phyloP scores from a whole-genome alignment of 768 basidiomycete genomes.

The Suillus cothurnatus region DNA sequence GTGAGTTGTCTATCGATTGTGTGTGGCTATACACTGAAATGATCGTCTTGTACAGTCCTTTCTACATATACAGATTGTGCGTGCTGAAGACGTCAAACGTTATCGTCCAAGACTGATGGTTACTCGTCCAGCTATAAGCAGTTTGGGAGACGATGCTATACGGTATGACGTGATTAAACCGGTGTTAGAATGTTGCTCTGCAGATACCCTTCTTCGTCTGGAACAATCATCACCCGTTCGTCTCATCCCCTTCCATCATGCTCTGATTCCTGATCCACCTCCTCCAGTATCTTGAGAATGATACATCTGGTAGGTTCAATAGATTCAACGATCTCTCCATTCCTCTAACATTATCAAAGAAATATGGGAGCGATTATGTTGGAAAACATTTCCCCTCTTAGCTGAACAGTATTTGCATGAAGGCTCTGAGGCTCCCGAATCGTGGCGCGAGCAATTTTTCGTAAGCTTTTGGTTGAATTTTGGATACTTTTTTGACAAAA shows the following conservation, averaged over 20 bases:
- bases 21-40: conserved; percentile 8
- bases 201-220: conserved; percentile 67
- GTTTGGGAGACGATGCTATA: conserved; percentile 56
- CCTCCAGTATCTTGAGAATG: conserved; percentile 51
- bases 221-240: conserved; percentile 74
- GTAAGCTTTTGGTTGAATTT: conserved; percentile 42
- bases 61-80: conserved; percentile 61
- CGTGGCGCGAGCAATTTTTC: conserved; percentile 72
- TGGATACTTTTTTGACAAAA: conserved; percentile 12
- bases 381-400: conserved; percentile 57
- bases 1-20: conserved; percentile 41
- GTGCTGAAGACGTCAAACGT: conserved; percentile 20
- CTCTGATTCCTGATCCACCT: conserved; percentile 17
- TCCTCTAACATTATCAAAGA: conserved; percentile 41
- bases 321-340: neutral
- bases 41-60: conserved; percentile 47
- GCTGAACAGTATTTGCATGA: conserved; percentile 47
- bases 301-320: conserved; percentile 52
- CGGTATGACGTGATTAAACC: conserved; percentile 70
- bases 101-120: neutral
- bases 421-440: conserved; percentile 48
- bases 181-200: conserved; percentile 70
- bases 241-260: conserved; percentile 17
- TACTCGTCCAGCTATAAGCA: conserved; percentile 52
- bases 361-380: conserved; percentile 68